A percentile compares a stretch with the other conserved stretches of the same genome.
phyloP scores from a whole-genome alignment of 805 yeast species.

The Candida takata region DNA sequence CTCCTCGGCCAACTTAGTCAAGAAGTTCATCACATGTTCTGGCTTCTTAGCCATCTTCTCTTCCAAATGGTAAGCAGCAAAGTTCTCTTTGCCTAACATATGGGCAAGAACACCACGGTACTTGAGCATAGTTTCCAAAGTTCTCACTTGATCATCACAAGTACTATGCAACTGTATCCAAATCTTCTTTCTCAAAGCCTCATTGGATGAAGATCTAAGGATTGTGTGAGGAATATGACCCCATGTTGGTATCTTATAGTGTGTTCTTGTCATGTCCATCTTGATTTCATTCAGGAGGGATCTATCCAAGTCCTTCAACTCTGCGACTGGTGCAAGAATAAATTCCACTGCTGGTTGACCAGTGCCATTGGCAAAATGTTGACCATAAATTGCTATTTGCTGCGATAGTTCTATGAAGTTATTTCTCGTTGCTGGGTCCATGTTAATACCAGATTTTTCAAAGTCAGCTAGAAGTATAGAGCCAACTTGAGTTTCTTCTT shows the following conservation, averaged over 20 bases:
- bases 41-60: constrained; percentile 90
- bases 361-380: constrained; percentile 46
- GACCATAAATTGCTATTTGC: constrained; percentile 74
- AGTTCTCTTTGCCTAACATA: constrained; percentile 64
- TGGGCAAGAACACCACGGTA: constrained; percentile 66
- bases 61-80: constrained; percentile 71
- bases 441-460: constrained; percentile 81
- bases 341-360: constrained; percentile 14
- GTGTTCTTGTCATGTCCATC: constrained; percentile 31
- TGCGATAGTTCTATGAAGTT: constrained; percentile 75
- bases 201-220: constrained; percentile 49
- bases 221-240: constrained; percentile 63
- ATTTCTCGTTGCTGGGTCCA: constrained; percentile 55
- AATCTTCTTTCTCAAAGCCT: constrained; percentile 51
- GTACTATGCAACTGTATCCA: constrained; percentile 75
- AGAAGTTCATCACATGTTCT: constrained; percentile 63
- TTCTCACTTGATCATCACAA: constrained; percentile 50
- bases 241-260: constrained; percentile 47
- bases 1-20: constrained; percentile 49
- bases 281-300: constrained; percentile 23
- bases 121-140: constrained; percentile 52
- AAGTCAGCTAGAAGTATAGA: constrained; percentile 75
- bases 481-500: constrained; percentile 82
- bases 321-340: constrained; percentile 16
- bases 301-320: constrained; percentile 18